Base-by-base conservation (phyloP, 108 stramenopile genomes). In the Cyclotella sp. region DNA sequence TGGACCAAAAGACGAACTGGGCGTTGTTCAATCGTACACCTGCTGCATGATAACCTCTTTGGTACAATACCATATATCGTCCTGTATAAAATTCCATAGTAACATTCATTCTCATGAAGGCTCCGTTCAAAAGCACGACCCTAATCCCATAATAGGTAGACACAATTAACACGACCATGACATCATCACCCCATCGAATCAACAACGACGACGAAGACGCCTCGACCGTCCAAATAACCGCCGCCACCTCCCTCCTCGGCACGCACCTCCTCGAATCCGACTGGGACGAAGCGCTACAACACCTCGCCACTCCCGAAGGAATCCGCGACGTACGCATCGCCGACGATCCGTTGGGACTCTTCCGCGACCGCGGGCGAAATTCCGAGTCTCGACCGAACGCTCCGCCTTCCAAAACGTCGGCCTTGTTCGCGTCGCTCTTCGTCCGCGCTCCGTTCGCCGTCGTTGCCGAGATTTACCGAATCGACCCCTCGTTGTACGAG, bases 321-420 rank as follows among this genome's bases (percentile, higher is more conserved):
- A 27, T 44, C 26, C 71, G 28, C 28, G 78, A 73, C 40, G 78
- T 65, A 21, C 18, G 15, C 6, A 54, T 21, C 63, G 49, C 47
- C 15, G 67, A 73, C 52, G 70, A 79, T 79, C 78, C 78, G 16
- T 57, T 79, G 26, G 78, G 78, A 16, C 27, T 79, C 22, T 52
- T 60, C 65, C 22, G 30, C 12, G 15, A 8, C 8, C 45, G 15
- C 42, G 12, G 28, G 26, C n/a, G n/a, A n/a, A n/a, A n/a, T n/a
- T 63, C 49, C 18, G 41, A 34, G 34, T 45, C 30, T 22, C 39
- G 29, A 3, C 13, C 10, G 46, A 34, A 30, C 29, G 44, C 21
- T 24, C 61, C 60, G 46, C 5, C 63, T 45, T n/a, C 44, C 13
- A 34, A 73, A 73, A 30, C 52, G 52, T 28, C 63, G 30, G 70